Conservation (phyloP, 768 basidiomycete genomes). For the Pisolithus albus region DNA sequence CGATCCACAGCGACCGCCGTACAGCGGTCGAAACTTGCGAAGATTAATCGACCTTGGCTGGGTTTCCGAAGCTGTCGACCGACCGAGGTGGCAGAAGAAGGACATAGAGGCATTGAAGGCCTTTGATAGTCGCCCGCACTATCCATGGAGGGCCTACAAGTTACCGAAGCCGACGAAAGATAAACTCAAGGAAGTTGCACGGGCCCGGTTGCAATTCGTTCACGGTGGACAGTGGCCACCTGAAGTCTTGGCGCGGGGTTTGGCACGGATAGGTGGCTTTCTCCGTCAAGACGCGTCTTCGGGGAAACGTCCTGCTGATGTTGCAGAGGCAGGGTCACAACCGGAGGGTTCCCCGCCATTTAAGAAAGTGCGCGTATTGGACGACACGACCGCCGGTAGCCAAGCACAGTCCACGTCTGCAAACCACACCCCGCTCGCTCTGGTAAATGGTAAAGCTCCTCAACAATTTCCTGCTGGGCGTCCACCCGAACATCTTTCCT, state of each 20-base stretch:
- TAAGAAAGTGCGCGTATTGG: constrained; percentile 24
- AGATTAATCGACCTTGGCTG: constrained; percentile 25
- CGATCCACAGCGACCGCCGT: constrained; percentile 10
- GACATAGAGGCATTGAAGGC: constrained; percentile 21
- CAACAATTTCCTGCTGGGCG: constrained; percentile 25
- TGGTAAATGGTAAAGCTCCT: constrained; percentile 26
- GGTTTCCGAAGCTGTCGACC: constrained; percentile 18
- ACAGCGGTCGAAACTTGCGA: constrained; percentile 22
- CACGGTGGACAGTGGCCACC: constrained; percentile 26
- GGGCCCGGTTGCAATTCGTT: constrained; percentile 23
- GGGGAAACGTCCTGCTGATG: constrained; percentile 20
- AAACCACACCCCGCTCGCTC: constrained; percentile 10
- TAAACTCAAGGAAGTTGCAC: constrained; percentile 20
- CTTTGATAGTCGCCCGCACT: constrained; percentile 18
- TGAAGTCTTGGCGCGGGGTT: constrained; percentile 17
- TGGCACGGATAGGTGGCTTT: constrained; percentile 12
- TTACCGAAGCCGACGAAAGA: constrained; percentile 21
- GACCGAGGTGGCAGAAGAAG: constrained; percentile 18
- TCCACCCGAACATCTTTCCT: constrained; percentile 3
- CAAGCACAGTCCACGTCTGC: constrained; percentile 4
- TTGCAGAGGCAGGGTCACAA: constrained; percentile 7
- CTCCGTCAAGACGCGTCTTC: constrained; percentile 10
- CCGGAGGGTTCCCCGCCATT: constrained; percentile 12
- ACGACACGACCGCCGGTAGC: neutral
- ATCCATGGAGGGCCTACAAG: constrained; percentile 23